Base-by-base conservation (phyloP, 2,329 filamentous ascomycete species). In the Fusarium praegraminearum region DNA sequence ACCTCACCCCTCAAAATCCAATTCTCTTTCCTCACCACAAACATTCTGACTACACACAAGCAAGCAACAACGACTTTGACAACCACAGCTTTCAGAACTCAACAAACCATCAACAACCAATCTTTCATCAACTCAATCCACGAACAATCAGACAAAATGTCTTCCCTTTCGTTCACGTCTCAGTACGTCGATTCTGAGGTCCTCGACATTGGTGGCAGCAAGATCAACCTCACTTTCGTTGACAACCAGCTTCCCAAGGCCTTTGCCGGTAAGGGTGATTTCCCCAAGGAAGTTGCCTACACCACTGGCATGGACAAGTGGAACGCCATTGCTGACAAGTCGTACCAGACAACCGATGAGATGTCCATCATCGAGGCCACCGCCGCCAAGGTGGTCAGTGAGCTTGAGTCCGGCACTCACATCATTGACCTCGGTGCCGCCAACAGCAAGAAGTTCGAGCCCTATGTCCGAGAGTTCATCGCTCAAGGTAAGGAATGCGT, bases 201-300 rank as follows among this genome's bases (percentile, higher is more conserved):
- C 36, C 51, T 73, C 50, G 72, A 75, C 62, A 72, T 75, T 2
- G 72, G 72, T 36, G 72, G 73, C 0, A 64, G 57, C 5, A 20
- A 26, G 7, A 55, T 74, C 24, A 41, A 52, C 50, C 13, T 54
- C 24, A 65, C 54, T 2, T 63, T 54, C 2, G 60, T 73, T 0
- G 51, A 69, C 8, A 20, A 64, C 2, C 72, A 74, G 4, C 61
- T 75, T 1, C 56, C 57, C 13, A 53, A 57, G 44, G 73, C 73
- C 5, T 72, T 75, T 24, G 18, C 9, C 10, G n/a, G 54, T 7
- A 13, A 70, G 28, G 71, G 49, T 2, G 69, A 71, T n/a, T 73
- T 75, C 46, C 73, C 73, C 1, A 75, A 75, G 63, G 73, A 75
- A n/a, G 20, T 75, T 4, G 73, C 72, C 11, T 75, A 75, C 53